Evolutionary conservation across 1,284 basidiomycete genomes (phyloP).

Genomic region (Volvariella surrecta): DNA sequence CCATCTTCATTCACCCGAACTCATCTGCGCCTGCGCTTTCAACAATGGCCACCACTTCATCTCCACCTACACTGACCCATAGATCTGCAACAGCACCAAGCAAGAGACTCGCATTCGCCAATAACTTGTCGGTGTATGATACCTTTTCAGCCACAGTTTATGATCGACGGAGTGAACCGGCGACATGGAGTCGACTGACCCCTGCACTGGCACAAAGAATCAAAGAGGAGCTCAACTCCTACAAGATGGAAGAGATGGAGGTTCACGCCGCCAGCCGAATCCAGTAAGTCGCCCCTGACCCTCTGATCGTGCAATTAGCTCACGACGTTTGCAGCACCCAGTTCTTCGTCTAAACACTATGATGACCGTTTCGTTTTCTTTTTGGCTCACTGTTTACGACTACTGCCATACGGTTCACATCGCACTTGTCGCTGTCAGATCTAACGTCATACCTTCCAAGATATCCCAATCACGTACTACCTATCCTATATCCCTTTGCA

Average conservation of each 20-base stretch:
- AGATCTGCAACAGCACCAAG: slow-evolving; percentile 56
- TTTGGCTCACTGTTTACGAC: slow-evolving; percentile 16
- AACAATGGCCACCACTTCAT: slow-evolving; percentile 29
- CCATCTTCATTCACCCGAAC: slow-evolving; percentile 71
- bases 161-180: slow-evolving; percentile 91
- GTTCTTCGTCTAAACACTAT: slow-evolving; percentile 37
- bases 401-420: slow-evolving; percentile 10
- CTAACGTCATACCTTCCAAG: slow-evolving; percentile 13
- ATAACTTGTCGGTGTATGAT: slow-evolving; percentile 89
- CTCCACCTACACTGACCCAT: slow-evolving; percentile 43
- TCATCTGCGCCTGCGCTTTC: slow-evolving; percentile 86
- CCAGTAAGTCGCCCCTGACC: slow-evolving; percentile 47
- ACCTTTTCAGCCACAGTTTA: slow-evolving; percentile 90
- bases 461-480: slow-evolving; percentile 12
- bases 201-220: slow-evolving; percentile 91
- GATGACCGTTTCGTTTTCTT: slow-evolving; percentile 7
- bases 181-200: slow-evolving; percentile 94
- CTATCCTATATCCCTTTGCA: slow-evolving; percentile 7
- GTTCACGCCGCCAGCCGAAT: slow-evolving; percentile 85
- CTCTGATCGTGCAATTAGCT: background rate
- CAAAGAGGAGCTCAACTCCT: slow-evolving; percentile 94
- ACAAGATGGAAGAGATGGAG: slow-evolving; percentile 98
- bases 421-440: slow-evolving; percentile 13
- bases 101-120: slow-evolving; percentile 82
- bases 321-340: slow-evolving; percentile 30